A percentile compares a stretch with the other conserved stretches of the same genome.
Evolutionary conservation across 306 rosid species (phyloP).

Genomic region (Fagus crenata): DNA sequence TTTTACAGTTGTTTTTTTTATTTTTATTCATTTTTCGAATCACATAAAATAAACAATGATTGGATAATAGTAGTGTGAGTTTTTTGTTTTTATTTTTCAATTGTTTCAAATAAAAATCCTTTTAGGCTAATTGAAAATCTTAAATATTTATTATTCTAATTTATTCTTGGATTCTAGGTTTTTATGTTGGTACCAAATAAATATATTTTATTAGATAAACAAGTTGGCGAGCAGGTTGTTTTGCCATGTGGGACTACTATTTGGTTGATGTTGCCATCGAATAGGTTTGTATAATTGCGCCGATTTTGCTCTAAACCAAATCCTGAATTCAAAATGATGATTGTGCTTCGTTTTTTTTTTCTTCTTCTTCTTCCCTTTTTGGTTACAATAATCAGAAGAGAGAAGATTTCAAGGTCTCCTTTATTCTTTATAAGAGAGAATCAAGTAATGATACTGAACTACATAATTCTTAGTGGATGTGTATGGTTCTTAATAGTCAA

Average conservation of each 20-base stretch:
- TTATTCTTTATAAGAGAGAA: too few species aligned
- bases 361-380: too few species aligned
- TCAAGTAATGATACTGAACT: too few species aligned
- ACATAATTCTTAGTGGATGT: too few species aligned
- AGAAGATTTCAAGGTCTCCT: too few species aligned
- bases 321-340: background rate
- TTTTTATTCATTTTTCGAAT: slow-evolving; percentile 28
- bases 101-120: slow-evolving; percentile 9
- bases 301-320: background rate
- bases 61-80: slow-evolving; percentile 10
- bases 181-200: slow-evolving; percentile 26
- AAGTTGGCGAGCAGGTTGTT: slow-evolving; percentile 19
- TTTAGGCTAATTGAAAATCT: slow-evolving; percentile 7
- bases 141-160: background rate
- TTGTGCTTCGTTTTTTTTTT: too few species aligned
- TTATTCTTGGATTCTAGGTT: slow-evolving; percentile 6
- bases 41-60: background rate
- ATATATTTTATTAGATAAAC: slow-evolving; percentile 5
- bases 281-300: background rate
- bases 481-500: too few species aligned
- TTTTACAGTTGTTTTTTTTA: slow-evolving; percentile 48
- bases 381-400: too few species aligned
- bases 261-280: slow-evolving; percentile 23
- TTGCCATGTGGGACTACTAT: slow-evolving; percentile 19
- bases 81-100: background rate